A percentile compares a stretch with the other conserved stretches of the same genome.
Evolutionary conservation across 352 stramenopile genomes (phyloP).

Genomic region (Phytopythium vexans): DNA sequence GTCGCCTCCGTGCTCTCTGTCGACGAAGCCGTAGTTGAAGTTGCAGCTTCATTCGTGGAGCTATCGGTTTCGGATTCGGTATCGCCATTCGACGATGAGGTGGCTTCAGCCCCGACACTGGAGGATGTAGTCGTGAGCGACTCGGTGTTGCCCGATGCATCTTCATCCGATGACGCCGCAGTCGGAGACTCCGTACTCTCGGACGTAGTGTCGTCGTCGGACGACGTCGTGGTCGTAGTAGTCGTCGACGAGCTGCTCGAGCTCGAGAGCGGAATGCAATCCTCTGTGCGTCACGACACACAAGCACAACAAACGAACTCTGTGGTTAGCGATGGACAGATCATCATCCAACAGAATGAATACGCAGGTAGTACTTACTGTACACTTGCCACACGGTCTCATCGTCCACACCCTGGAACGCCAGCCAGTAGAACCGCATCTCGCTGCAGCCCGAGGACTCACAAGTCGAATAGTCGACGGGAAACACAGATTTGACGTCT

Average conservation of each 20-base stretch:
- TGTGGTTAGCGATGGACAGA: neutral
- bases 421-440: constrained; percentile 37
- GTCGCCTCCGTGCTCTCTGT: neutral
- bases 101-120: too few relatives aligned
- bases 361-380: constrained; percentile 10
- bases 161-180: neutral
- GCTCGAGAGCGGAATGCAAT: constrained; percentile 26
- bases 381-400: constrained; percentile 31
- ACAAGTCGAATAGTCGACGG: constrained; percentile 35
- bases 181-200: neutral
- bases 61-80: too few relatives aligned
- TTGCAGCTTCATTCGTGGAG: too few relatives aligned
- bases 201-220: neutral
- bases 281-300: constrained; percentile 5
- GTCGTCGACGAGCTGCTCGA: constrained; percentile 8
- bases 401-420: constrained; percentile 24
- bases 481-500: constrained; percentile 23
- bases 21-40: too few relatives aligned
- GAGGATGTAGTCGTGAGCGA: too few relatives aligned
- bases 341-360: too few relatives aligned
- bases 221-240: constrained; percentile 14
- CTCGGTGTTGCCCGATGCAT: too few relatives aligned
- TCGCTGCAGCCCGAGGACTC: constrained; percentile 22
- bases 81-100: too few relatives aligned
- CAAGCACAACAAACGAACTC: neutral